Evolutionary conservation across 1,284 basidiomycete species (phyloP).

Genomic region (Cutaneotrichosporon sp.): DNA sequence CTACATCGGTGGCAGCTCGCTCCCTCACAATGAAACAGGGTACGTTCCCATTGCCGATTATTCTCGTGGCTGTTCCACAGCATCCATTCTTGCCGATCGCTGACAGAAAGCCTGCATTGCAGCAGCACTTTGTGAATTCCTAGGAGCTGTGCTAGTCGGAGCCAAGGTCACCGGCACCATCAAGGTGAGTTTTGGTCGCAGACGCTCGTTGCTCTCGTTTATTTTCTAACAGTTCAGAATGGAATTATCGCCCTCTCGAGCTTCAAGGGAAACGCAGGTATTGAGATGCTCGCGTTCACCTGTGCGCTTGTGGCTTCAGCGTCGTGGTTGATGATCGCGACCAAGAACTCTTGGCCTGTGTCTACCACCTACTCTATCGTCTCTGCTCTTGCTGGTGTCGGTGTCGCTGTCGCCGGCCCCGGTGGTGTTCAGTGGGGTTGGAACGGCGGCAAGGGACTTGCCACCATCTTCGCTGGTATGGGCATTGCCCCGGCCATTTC

Average conservation of each 20-base stretch:
- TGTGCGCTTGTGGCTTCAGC: slow-evolving; percentile 25
- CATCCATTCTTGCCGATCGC: no score
- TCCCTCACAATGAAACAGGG: slow-evolving; percentile 43
- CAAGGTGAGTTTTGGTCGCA: no score
- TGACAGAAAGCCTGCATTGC: no score
- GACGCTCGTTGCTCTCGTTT: no score
- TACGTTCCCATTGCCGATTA: no score
- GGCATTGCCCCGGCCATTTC: slow-evolving; percentile 45
- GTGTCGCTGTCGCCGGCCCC: slow-evolving; percentile 50
- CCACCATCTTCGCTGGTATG: slow-evolving; percentile 48
- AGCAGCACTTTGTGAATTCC: slow-evolving; percentile 51
- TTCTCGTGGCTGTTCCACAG: no score
- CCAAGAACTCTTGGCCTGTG: slow-evolving; percentile 48
- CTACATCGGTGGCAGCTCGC: slow-evolving; percentile 50
- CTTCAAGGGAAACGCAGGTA: slow-evolving; percentile 49
- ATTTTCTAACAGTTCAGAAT: no score
- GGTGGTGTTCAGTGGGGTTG: slow-evolving; percentile 52
- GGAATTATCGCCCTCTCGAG: slow-evolving; percentile 43
- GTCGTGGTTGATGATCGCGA: slow-evolving; percentile 49
- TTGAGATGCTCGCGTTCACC: slow-evolving; percentile 51
- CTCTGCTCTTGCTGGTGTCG: slow-evolving; percentile 51
- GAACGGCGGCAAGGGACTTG: slow-evolving; percentile 51
- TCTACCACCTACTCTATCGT: slow-evolving; percentile 51
- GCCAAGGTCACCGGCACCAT: slow-evolving; percentile 49
- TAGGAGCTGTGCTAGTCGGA: slow-evolving; percentile 49